Evolutionary conservation across 2,329 filamentous ascomycete genomes (phyloP), one percentile per base, ranked within the genome.

Genomic region (Mycosphaerella arachidis): DNA sequence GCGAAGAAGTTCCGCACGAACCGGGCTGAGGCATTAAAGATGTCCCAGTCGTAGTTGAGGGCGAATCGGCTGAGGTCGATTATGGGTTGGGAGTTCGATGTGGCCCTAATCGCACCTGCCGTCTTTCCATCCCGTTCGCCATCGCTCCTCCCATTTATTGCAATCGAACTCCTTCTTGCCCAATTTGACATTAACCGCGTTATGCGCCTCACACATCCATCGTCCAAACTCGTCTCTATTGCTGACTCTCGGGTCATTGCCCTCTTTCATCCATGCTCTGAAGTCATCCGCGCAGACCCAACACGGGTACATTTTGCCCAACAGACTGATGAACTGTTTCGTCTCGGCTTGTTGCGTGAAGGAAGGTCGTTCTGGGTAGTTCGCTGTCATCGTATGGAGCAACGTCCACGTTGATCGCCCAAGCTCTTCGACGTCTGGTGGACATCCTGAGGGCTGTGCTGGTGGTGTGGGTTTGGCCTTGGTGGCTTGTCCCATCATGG

Each of bases 211-310:
- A 72, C 90, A 95, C 74, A 94, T 82, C 91, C 91, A 95, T 61
- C 79, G 80, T 27, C 90, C 90, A 74, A 94, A 91, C 68, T 91
- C 88, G 59, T 86, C 83, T 57, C 84, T 74, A 51, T 77, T 80
- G 60, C 78, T 79, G 18, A 87, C 77, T 58, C 78, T 71, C 43
- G 93, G 86, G 71, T 84, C 84, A 66, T 92, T 89, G 2, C 79
- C 79, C 64, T 83, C 82, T 63, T 80, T 81, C 79, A 97, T 87
- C 82, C 93, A 97, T 0, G 74, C 74, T 74, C 88, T 88, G 74
- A 99, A 97, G 72, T 97, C 93, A 62, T 93, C 89, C 35, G 92
- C 94, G 75, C 94, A 99, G 3, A 89, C 84, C 91, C 92, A 96
- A 79, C 94, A 99, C 4, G 94, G 94, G 72, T 99, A 99, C 20